phyloP scores from a whole-genome alignment of 2,329 filamentous ascomycete genomes.

The Cladorrhinum sp. region DNA sequence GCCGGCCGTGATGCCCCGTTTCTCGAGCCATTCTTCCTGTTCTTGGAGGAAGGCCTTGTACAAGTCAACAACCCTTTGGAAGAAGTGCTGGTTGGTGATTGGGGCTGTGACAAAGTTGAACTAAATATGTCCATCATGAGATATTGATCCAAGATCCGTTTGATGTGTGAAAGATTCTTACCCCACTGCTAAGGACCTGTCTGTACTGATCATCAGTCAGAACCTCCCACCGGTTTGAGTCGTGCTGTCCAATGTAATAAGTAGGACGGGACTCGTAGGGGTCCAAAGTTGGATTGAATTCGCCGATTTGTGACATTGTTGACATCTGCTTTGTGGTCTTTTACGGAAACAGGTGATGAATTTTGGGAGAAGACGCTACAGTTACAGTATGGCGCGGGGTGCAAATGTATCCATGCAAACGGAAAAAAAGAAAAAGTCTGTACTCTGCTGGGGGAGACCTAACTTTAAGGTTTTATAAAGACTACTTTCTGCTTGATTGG shows the following conservation, averaged over 20 bases:
- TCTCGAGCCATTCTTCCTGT: slow-evolving; percentile 30
- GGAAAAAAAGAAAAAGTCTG: too few species aligned
- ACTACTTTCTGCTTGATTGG: too few species aligned
- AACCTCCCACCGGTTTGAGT: slow-evolving; percentile 58
- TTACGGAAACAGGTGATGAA: background rate
- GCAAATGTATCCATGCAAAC: too few species aligned
- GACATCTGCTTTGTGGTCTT: background rate
- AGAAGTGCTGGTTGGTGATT: slow-evolving; percentile 73
- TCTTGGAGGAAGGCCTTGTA: slow-evolving; percentile 55
- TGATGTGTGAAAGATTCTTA: too few species aligned
- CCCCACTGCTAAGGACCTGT: slow-evolving; percentile 65
- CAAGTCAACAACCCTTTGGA: slow-evolving; percentile 62
- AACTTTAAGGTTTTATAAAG: too few species aligned
- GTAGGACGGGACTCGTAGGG: slow-evolving; percentile 35
- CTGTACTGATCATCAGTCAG: slow-evolving; percentile 63
- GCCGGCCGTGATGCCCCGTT: slow-evolving; percentile 33
- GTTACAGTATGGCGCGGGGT: background rate
- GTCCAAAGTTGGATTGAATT: slow-evolving; percentile 31
- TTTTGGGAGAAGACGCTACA: background rate
- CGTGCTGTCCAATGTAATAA: slow-evolving; percentile 74
- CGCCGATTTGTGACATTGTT: slow-evolving; percentile 24
- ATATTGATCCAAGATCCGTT: too few species aligned
- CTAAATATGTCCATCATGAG: too few species aligned
- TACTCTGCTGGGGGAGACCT: too few species aligned
- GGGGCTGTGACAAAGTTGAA: slow-evolving; percentile 77